Conservation (phyloP, 108 stramenopile species). For the Cyclotella baltica region DNA sequence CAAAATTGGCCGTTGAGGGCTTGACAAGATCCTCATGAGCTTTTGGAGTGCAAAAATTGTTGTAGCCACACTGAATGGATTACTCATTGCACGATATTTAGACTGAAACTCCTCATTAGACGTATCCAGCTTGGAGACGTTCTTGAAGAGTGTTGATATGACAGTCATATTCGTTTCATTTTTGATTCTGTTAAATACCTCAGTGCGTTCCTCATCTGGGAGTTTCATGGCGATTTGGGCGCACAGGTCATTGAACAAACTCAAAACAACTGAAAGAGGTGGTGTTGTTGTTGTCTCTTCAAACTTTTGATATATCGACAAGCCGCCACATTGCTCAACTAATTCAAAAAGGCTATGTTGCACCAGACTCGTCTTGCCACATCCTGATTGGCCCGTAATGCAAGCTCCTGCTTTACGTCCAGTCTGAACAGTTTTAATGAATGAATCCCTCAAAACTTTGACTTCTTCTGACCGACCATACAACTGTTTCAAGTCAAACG, state of each 20-base stretch:
- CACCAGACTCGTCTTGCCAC: slow-evolving; percentile 22
- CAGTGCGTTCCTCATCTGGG: slow-evolving; percentile 4
- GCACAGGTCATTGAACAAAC: slow-evolving; percentile 39
- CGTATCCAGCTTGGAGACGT: slow-evolving; percentile 14
- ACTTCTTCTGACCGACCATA: slow-evolving; percentile 34
- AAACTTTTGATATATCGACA: slow-evolving; percentile 30
- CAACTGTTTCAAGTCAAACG: slow-evolving; percentile 5
- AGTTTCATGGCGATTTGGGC: slow-evolving; percentile 2
- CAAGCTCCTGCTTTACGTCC: slow-evolving; percentile 37
- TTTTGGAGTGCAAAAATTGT: slow-evolving; percentile 19
- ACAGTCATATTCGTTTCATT: slow-evolving; percentile 19
- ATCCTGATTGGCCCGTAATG: slow-evolving; percentile 39
- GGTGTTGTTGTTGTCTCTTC: slow-evolving; percentile 28
- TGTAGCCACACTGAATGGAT: background rate
- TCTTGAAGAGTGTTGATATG: slow-evolving; percentile 32
- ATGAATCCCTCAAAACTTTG: slow-evolving; percentile 30
- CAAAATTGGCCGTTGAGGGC: slow-evolving; percentile 26
- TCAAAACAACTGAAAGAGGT: slow-evolving; percentile 29
- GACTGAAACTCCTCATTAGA: background rate
- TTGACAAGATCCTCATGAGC: slow-evolving; percentile 41
- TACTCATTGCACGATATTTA: background rate
- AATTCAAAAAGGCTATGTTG: slow-evolving; percentile 22
- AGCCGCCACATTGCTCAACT: slow-evolving; percentile 33
- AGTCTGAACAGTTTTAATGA: slow-evolving; percentile 23
- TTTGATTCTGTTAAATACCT: slow-evolving; percentile 10